Conservation (phyloP, 768 basidiomycete species). For the Mycena kentingensis region DNA sequence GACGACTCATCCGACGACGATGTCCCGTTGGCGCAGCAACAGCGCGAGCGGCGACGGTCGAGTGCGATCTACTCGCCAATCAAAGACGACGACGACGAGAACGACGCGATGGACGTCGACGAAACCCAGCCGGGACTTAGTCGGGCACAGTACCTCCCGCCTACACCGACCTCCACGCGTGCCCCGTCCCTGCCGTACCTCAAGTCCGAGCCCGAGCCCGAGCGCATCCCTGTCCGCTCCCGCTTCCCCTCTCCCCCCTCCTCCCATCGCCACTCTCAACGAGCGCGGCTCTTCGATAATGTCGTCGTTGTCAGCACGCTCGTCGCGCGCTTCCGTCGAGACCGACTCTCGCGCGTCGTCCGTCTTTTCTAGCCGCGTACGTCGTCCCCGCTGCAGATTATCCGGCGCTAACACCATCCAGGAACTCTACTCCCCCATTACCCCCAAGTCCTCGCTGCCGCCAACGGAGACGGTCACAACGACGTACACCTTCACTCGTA, state of each 20-base stretch:
- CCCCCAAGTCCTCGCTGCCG: neutral
- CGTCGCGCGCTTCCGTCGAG: neutral
- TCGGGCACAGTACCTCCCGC: neutral
- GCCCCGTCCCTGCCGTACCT: neutral
- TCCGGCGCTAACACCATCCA: neutral
- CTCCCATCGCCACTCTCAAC: neutral
- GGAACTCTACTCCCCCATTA: neutral
- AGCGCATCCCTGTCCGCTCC: neutral
- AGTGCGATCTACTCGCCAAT: too few species aligned
- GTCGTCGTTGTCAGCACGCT: neutral
- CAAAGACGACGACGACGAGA: too few species aligned
- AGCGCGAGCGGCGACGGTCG: too few species aligned
- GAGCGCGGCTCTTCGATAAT: neutral
- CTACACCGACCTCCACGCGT: neutral
- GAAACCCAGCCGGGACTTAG: too few species aligned
- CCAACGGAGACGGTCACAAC: too few species aligned
- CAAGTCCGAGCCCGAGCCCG: neutral
- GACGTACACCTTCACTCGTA: too few species aligned
- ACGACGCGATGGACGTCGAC: too few species aligned
- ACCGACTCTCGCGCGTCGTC: neutral
- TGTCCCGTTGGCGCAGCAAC: too few species aligned
- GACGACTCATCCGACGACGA: too few species aligned
- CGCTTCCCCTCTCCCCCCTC: neutral
- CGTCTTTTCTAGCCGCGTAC: neutral
- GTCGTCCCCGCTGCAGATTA: neutral